Evolutionary conservation across 495 filamentous ascomycete genomes (phyloP), one percentile per base, ranked within the genome.

Genomic region (Neurospora terricola): DNA sequence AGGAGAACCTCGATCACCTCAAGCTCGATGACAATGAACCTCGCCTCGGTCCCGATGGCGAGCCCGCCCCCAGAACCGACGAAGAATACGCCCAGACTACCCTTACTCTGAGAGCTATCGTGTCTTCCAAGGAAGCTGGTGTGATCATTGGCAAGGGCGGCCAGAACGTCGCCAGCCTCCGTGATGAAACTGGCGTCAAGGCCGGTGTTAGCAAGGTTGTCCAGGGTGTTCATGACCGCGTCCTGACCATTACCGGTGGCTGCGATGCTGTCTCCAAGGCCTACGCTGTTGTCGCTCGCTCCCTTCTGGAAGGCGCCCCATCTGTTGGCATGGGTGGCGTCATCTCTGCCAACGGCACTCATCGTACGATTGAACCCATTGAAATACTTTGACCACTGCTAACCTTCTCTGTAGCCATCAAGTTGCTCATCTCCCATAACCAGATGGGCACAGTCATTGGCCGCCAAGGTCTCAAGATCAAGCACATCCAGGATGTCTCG

Each of bases 361-460:
- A 98, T 81, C 94, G 96, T 99, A 90, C 86, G 95, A 9, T 27
- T 7, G 30, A 36, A 16, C 36, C 66, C 11, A 66, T n/a, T 8
- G 5, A 9, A 34, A 27, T 71, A 5, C 1, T 48, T 42, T 72
- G 59, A 66, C 69, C 69, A 37, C 37, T 43, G 75, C 80, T 82
- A 73, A 84, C 69, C 45, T 2, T 11, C 27, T 9, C 10, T 27
- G 70, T 74, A 99, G 96, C 96, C 39, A 91, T 99, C 80, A 97
- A 97, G 74, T 90, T 99, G 11, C 90, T 99, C 76, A 99, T 99
- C 80, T 98, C 96, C 23, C 96, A 99, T 84, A 98, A 98, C 80
- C 96, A 99, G 82, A 99, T 99, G 96, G 96, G 96, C 71, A 98
- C 96, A 75, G 97, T 99, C 82, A 99, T 99, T 77, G 96, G 96